phyloP scores from a whole-genome alignment of 2,329 filamentous ascomycete genomes.

The Cryoendolithus antarcticus region DNA sequence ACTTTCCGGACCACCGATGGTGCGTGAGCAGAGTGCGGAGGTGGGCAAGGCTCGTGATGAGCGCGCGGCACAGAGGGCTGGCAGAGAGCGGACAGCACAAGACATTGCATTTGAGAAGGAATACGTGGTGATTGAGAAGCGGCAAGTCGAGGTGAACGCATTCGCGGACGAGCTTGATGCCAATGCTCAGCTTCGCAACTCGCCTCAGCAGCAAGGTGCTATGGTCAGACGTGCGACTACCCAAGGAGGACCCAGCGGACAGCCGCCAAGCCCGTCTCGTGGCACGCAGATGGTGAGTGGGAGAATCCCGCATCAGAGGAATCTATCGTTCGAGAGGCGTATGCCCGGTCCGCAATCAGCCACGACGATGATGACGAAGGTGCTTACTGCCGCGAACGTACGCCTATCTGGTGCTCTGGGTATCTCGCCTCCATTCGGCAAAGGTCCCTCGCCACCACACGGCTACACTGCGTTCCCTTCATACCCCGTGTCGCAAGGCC shows the following conservation, averaged over 20 bases:
- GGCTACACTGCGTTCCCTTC: conserved; percentile 72
- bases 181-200: conserved; percentile 49
- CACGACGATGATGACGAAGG: conserved; percentile 86
- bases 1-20: conserved; percentile 29
- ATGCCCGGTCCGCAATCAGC: conserved; percentile 61
- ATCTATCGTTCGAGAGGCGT: conserved; percentile 68
- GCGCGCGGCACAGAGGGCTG: conserved; percentile 27
- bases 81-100: conserved; percentile 58
- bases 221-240: conserved; percentile 68
- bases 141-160: conserved; percentile 90
- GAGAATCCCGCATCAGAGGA: conserved; percentile 59
- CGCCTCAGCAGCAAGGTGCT: conserved; percentile 39
- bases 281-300: conserved; percentile 64
- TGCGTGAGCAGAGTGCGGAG: conserved; percentile 31
- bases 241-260: conserved; percentile 57
- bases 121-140: conserved; percentile 92
- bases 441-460: conserved; percentile 58
- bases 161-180: conserved; percentile 90
- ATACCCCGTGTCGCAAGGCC: conserved; percentile 63
- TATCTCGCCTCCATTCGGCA: conserved; percentile 47
- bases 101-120: conserved; percentile 86
- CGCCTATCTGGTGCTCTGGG: conserved; percentile 57
- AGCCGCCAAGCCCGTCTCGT: conserved; percentile 53
- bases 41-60: conserved; percentile 9
- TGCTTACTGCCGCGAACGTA: conserved; percentile 81